A percentile compares a stretch with the other conserved stretches of the same genome.
phyloP scores from a whole-genome alignment of 2,329 filamentous ascomycete species.

The Knoxdaviesia capensis region DNA sequence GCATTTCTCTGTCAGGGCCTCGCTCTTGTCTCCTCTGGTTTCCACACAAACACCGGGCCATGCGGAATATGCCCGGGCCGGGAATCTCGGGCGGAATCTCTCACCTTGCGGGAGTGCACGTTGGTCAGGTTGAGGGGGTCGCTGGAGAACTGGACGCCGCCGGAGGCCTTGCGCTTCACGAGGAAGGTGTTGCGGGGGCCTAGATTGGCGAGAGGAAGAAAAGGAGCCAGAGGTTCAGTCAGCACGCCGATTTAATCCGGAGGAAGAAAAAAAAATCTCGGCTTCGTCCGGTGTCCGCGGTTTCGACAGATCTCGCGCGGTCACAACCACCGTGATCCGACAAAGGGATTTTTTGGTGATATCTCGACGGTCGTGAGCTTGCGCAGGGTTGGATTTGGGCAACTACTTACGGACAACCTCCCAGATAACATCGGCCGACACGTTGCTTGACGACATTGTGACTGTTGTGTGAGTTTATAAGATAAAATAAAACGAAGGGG shows the following conservation, averaged over 20 bases:
- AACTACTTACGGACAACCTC: conserved; percentile 78
- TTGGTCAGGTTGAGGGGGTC: conserved; percentile 89
- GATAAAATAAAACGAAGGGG: conserved; percentile 3
- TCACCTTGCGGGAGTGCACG: conserved; percentile 78
- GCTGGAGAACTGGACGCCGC: conserved; percentile 76
- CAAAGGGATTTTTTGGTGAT: no score
- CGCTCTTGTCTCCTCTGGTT: no score
- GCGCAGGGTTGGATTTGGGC: background rate
- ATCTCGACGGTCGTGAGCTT: background rate
- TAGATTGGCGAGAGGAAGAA: conserved; percentile 15
- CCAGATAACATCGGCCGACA: conserved; percentile 87
- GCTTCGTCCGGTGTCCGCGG: no score
- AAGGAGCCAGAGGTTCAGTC: no score
- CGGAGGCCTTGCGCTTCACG: conserved; percentile 67
- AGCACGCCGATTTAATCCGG: no score
- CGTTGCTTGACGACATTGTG: conserved; percentile 48
- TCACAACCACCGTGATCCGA: no score
- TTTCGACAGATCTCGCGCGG: no score
- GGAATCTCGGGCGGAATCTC: conserved; percentile 5
- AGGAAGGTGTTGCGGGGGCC: conserved; percentile 79
- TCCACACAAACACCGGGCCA: no score
- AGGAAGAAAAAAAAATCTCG: background rate
- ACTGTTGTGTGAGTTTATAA: conserved; percentile 10
- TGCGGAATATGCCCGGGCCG: no score
- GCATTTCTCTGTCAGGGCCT: no score